Conservation (phyloP, 768 basidiomycete species). For the Amanita rimosa region DNA sequence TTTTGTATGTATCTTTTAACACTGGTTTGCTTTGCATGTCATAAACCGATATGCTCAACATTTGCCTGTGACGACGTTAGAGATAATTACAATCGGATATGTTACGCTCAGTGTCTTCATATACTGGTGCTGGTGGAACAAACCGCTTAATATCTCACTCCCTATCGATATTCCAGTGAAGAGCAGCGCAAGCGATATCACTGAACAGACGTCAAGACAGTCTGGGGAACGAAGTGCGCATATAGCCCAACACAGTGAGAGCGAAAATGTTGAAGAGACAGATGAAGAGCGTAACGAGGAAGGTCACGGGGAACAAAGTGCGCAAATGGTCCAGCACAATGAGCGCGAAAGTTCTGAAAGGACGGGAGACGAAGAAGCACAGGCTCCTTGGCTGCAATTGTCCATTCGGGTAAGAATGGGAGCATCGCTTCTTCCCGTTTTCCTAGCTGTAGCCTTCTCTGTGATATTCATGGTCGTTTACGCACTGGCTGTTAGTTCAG, state of each 20-base stretch:
- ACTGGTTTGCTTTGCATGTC: constrained; percentile 21
- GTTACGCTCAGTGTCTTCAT: constrained; percentile 15
- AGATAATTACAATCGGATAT: constrained; percentile 19
- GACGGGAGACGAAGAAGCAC: neutral
- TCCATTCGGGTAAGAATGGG: too few relatives aligned
- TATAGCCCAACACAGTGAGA: neutral
- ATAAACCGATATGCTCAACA: constrained; percentile 12
- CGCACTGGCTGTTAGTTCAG: too few relatives aligned
- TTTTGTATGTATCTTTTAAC: too few relatives aligned
- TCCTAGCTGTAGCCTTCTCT: too few relatives aligned
- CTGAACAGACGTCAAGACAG: neutral
- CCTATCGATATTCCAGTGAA: constrained; percentile 6
- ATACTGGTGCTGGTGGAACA: constrained; percentile 24
- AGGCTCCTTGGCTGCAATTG: too few relatives aligned
- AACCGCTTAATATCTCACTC: constrained; percentile 17
- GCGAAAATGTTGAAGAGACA: too few relatives aligned
- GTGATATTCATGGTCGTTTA: constrained; percentile 15
- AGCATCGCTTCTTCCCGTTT: too few relatives aligned
- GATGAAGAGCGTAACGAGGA: too few relatives aligned
- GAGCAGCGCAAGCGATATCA: neutral
- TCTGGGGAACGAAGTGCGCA: neutral
- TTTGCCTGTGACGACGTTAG: constrained; percentile 18
- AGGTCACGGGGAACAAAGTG: too few relatives aligned
- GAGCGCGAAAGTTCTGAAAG: neutral
- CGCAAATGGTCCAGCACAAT: too few relatives aligned